A percentile compares a stretch with the other conserved stretches of the same genome.
Evolutionary conservation across 2,329 filamentous ascomycete species (phyloP).

Genomic region (Setomelanomma holmii): DNA sequence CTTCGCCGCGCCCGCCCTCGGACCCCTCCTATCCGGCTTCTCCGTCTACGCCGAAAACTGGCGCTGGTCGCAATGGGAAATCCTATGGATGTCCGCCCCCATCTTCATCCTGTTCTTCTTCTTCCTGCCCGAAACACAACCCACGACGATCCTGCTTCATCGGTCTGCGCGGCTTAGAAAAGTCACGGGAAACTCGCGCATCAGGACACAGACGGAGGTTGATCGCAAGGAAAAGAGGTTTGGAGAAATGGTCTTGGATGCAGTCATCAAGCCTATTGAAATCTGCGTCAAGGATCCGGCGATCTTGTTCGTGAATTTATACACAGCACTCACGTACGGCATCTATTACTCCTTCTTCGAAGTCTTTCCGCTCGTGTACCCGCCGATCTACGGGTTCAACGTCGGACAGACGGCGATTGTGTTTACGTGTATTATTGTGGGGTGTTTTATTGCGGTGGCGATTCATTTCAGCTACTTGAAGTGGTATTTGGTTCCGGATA

Average conservation of each 20-base stretch:
- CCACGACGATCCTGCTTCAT: constrained; percentile 65
- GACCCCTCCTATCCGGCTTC: constrained; percentile 68
- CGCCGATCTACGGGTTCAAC: constrained; percentile 27
- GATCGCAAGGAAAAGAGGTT: constrained; percentile 63
- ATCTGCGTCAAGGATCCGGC: constrained; percentile 52
- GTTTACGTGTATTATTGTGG: constrained; percentile 28
- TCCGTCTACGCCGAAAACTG: constrained; percentile 50
- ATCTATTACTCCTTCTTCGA: constrained; percentile 36
- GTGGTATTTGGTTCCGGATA: constrained; percentile 20
- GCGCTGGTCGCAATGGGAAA: constrained; percentile 71
- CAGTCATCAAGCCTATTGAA: constrained; percentile 65
- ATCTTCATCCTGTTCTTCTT: constrained; percentile 68
- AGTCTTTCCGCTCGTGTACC: constrained; percentile 32
- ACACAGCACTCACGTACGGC: constrained; percentile 31
- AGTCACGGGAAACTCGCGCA: constrained; percentile 62
- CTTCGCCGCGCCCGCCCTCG: constrained; percentile 62
- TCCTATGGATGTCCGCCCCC: constrained; percentile 67
- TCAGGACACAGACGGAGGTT: constrained; percentile 70
- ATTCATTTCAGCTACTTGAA: constrained; percentile 26
- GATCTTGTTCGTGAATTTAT: constrained; percentile 18
- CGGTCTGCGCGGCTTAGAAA: constrained; percentile 68
- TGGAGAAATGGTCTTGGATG: constrained; percentile 58
- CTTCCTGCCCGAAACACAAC: constrained; percentile 69
- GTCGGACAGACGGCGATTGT: constrained; percentile 23
- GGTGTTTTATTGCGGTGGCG: constrained; percentile 22